Base-by-base conservation (phyloP, 345 rosid genomes). In the Bruguiera parviflora region DNA sequence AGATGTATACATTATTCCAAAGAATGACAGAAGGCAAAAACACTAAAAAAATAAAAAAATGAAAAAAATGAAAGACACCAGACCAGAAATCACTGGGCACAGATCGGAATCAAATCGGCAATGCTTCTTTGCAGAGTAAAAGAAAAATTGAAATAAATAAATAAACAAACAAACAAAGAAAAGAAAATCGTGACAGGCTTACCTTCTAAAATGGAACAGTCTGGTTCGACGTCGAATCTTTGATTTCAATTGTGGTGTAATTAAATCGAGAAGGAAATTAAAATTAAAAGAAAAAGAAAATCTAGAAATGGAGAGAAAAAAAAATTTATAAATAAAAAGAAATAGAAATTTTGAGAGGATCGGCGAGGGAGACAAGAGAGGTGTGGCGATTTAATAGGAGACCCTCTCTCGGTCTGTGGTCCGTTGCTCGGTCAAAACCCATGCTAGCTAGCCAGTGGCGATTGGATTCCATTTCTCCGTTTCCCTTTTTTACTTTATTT, bases 311-410 rank as follows among this genome's bases (percentile, higher is more conserved):
- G 58, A 58, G 56, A 68, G 51, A 43, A 43, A 18, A 29, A 51
- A 43, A 35, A 64, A 72, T n/a, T n/a, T n/a, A n/a, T n/a, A 52
- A 60, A 20, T 29, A 27, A 52, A 8, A 4, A 6, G 9, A 15
- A 47, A 20, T 46, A 39, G 56, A 66, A 55, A 57, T 20, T 35
- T 56, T 60, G 66, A 68, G 77, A 65, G 59, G 78, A 83, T 84
- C 77, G 86, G 84, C 72, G 84, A 78, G 70, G 79, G 77, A 75
- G 80, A 79, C 78, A 80, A 79, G 58, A 75, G 78, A 73, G 82
- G 67, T 66, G 67, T 66, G 71, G 81, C 83, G 85, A 82, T 68
- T 82, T 43, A 43, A 43, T 4, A 43, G 49, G 19, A 16, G 7
- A 6, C 59, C 16, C 11, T 24, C 8, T 29, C 59, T 22, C 59